Conservation (phyloP, 2,329 filamentous ascomycete genomes). For the Diplodia intermedia region DNA sequence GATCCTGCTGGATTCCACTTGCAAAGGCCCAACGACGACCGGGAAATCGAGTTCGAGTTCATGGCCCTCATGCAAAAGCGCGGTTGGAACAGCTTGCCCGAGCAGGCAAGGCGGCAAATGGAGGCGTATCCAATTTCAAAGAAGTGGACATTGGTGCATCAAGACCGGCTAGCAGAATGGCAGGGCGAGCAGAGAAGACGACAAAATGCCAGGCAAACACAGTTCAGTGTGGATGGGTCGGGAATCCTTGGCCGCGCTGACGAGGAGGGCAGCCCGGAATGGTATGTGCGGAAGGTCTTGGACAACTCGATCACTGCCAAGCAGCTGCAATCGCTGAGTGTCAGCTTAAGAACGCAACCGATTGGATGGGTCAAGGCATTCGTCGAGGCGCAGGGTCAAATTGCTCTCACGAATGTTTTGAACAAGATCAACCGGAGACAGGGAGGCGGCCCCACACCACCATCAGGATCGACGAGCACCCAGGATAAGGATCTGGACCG, state of each 20-base stretch:
- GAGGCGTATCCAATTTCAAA: constrained; percentile 90
- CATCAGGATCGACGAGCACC: constrained; percentile 59
- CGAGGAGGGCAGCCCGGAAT: constrained; percentile 95
- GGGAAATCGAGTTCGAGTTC: constrained; percentile 89
- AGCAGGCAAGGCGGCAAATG: constrained; percentile 95
- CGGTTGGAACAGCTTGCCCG: constrained; percentile 95
- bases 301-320: constrained; percentile 93
- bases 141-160: constrained; percentile 97
- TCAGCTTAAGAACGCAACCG: constrained; percentile 93
- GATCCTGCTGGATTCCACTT: constrained; percentile 66
- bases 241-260: constrained; percentile 78
- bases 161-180: constrained; percentile 91
- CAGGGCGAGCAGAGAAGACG: constrained; percentile 93
- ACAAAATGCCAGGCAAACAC: constrained; percentile 72
- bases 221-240: constrained; percentile 68
- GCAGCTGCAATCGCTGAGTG: constrained; percentile 88
- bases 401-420: constrained; percentile 92
- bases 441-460: constrained; percentile 72
- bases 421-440: constrained; percentile 92
- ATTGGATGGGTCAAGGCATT: constrained; percentile 97
- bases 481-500: constrained; percentile 82
- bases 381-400: constrained; percentile 95
- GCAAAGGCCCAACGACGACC: constrained; percentile 78
- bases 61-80: constrained; percentile 94
- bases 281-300: constrained; percentile 97